These are phyloP conservation scores for Pythium scleroteichum DNA, from an alignment of 352 stramenopile genomes.

Conservation along the genomic window DNA sequence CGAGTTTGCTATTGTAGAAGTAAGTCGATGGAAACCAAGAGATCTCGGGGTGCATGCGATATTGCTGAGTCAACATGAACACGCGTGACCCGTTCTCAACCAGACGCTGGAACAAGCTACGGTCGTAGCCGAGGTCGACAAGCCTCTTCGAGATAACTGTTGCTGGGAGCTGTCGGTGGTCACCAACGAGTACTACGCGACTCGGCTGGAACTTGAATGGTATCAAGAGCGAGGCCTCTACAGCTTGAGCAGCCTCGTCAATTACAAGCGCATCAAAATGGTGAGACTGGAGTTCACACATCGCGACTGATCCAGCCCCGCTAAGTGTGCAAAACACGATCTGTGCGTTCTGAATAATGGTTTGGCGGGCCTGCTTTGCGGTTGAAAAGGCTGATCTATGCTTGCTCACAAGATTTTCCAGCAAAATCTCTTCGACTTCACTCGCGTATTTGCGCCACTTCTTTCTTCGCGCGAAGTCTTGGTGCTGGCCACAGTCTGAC, in stretches of 20 bases:
- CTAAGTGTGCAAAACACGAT: conserved; percentile 88
- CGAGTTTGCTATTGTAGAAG: conserved; percentile 94
- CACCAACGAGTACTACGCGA: conserved; percentile 85
- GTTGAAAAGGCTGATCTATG: conserved; percentile 60
- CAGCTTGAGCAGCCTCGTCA: conserved; percentile 96
- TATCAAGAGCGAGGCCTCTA: conserved; percentile 97
- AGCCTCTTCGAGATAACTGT: conserved; percentile 95
- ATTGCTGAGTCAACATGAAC: conserved; percentile 95
- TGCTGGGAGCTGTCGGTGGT: conserved; percentile 97
- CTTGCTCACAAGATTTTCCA: conserved; percentile 68
- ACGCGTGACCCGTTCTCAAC: conserved; percentile 79
- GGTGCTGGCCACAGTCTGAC: conserved; percentile 15
- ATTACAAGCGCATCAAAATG: conserved; percentile 97
- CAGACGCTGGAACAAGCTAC: conserved; percentile 97
- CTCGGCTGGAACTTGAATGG: conserved; percentile 92
- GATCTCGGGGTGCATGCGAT: conserved; percentile 97
- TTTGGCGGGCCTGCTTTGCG: conserved; percentile 55
- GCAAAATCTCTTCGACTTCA: conserved; percentile 69
- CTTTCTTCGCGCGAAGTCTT: conserved; percentile 51
- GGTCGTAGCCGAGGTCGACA: conserved; percentile 84
- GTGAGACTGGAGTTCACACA: conserved; percentile 86
- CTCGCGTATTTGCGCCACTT: conserved; percentile 76
- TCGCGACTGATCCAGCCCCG: conserved; percentile 67
- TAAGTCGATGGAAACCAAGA: conserved; percentile 92
- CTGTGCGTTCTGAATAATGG: conserved; percentile 73